A percentile compares a stretch with the other conserved stretches of the same genome.
phyloP scores from a whole-genome alignment of 2,329 filamentous ascomycete genomes.

The Penicillium sp. region DNA sequence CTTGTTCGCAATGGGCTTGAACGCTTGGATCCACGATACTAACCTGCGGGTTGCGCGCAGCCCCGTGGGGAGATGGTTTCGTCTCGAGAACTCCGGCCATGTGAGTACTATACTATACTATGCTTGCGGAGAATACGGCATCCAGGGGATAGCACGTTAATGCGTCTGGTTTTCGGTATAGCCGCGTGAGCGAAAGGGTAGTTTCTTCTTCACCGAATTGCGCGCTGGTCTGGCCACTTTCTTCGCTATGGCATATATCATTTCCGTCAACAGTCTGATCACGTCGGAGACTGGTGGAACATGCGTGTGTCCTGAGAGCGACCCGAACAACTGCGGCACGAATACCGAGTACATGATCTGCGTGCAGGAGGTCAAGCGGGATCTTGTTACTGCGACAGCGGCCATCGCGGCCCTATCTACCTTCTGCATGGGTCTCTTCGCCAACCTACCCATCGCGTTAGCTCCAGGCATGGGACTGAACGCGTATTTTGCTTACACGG shows the following conservation, averaged over 20 bases:
- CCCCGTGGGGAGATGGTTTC: conserved; percentile 73
- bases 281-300: conserved; percentile 74
- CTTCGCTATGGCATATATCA: conserved; percentile 82
- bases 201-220: conserved; percentile 81
- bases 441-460: conserved; percentile 76
- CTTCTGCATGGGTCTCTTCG: conserved; percentile 83
- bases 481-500: conserved; percentile 82
- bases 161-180: conserved; percentile 39
- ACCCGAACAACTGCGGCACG: conserved; percentile 55
- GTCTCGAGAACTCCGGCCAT: conserved; percentile 80
- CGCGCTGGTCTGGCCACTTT: conserved; percentile 81
- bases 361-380: conserved; percentile 67
- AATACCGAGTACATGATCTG: conserved; percentile 51
- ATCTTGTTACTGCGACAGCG: conserved; percentile 82
- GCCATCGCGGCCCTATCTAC: conserved; percentile 78
- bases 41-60: conserved; percentile 62
- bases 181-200: conserved; percentile 73
- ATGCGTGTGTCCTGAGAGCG: conserved; percentile 68
- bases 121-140: no score
- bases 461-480: conserved; percentile 82
- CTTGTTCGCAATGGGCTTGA: conserved; percentile 17
- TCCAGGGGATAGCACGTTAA: not conserved
- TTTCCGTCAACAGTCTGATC: conserved; percentile 69
- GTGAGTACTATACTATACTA: no score
- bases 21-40: conserved; percentile 29